Evolutionary conservation across 179 eudicot genomes (phyloP).

Genomic region (Heliamphora pulchella): DNA sequence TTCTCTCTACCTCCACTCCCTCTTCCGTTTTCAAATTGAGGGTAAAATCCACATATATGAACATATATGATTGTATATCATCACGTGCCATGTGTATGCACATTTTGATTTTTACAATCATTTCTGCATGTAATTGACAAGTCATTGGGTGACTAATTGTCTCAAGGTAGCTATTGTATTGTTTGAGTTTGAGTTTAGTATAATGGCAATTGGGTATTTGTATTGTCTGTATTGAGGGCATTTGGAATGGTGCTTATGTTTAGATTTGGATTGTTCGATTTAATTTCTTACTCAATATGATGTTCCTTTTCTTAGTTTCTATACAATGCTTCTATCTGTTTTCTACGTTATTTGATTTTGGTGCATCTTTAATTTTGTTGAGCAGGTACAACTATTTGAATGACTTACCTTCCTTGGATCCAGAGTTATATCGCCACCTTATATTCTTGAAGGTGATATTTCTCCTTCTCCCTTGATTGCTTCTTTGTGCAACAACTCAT

Average conservation of each 20-base stretch:
- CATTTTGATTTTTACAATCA: background rate
- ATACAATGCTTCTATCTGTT: background rate
- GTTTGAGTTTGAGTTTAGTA: background rate
- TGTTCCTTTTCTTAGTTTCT: background rate
- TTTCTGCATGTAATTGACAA: background rate
- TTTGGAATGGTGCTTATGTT: background rate
- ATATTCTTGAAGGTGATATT: slow-evolving; percentile 74
- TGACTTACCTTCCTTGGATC: slow-evolving; percentile 94
- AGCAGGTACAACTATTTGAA: slow-evolving; percentile 85
- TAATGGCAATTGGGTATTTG: background rate
- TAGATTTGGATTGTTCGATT: background rate
- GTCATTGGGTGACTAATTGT: background rate
- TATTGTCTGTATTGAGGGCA: background rate
- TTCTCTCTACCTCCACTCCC: too few species aligned
- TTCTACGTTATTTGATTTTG: background rate
- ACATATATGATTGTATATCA: too few species aligned
- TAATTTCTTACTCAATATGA: background rate
- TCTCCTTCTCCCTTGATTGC: slow-evolving; percentile 7
- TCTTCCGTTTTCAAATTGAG: too few species aligned
- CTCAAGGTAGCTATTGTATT: background rate
- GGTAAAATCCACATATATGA: too few species aligned
- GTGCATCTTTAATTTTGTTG: slow-evolving; percentile 7
- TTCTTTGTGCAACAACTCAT: slow-evolving; percentile 3
- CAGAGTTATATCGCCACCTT: slow-evolving; percentile 94
- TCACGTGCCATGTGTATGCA: background rate